Evolutionary conservation across 2,329 filamentous ascomycete genomes (phyloP), one percentile per base, ranked within the genome.

Genomic region (Madurella mycetomatis): DNA sequence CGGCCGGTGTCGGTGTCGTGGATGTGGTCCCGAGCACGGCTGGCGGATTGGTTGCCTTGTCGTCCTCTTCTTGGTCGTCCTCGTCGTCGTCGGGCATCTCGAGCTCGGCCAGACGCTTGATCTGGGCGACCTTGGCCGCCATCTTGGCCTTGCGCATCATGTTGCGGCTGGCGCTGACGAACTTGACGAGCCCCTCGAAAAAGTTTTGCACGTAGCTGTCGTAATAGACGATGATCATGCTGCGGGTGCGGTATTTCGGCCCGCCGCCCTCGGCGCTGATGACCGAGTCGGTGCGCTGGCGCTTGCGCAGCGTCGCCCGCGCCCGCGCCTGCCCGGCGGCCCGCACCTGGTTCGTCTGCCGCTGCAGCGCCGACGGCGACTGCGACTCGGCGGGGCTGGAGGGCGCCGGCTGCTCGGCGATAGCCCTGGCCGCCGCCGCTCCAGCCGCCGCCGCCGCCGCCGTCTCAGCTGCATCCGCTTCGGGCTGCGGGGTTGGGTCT

Each of bases 191-290:
- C 52, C 86, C 79, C 64, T 95, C 91, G 60, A 96, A 90, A 40
- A 86, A 84, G 48, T 83, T 83, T 67, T 96, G 91, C 3, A 95
- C 86, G 58, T 90, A 86, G 62, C 87, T 89, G 67, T 96, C 92
- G 67, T 96, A 96, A 70, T 90, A 92, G n/a, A 96, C 88, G 41
- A 94, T 85, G 45, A 92, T 86, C 78, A 90, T 87, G 54, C 80
- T 85, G 60, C 87, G 82, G 3, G 84, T 84, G 51, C 88, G 84
- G 67, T 87, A 87, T 58, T 83, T 82, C 11, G 75, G 69, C 1
- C 75, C 67, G 2, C 72, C 67, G 11, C 69, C 70, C 37, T 80
- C 77, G 37, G 70, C 73, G 41, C 79, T 82, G 48, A 77, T 62
- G 61, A 82, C 71, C 0, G 80, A 83, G 19, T 78, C 72, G 12